Percentiles rank a stretch among this genome's conserved stretches.
Evolutionary conservation across 305 asterid species (phyloP).

Genomic region (Fraxinus albicans): DNA sequence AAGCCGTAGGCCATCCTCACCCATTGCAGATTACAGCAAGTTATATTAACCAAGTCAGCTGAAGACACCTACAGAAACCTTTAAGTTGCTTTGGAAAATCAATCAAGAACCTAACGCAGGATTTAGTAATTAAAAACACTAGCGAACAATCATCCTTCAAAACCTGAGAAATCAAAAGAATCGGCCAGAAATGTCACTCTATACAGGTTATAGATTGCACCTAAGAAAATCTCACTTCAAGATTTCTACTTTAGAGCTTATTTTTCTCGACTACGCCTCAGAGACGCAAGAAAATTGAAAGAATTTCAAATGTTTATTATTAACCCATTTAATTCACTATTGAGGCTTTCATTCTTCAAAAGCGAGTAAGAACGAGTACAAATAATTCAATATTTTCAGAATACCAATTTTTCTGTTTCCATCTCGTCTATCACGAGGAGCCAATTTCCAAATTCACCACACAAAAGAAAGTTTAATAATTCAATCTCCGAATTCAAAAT

Average conservation of each 20-base stretch:
- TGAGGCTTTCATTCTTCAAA: not conserved
- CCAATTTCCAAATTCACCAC: not conserved
- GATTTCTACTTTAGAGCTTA: conserved; percentile 11
- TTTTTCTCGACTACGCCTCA: not conserved
- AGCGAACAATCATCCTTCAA: conserved; percentile 29
- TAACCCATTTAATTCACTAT: not conserved
- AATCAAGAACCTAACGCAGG: conserved; percentile 18
- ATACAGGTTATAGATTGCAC: conserved; percentile 14
- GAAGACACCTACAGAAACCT: not conserved
- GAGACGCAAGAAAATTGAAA: not conserved
- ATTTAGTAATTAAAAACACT: conserved; percentile 12
- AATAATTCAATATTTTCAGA: not conserved
- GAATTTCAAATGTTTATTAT: not conserved
- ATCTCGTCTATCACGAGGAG: not conserved
- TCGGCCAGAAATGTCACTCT: conserved; percentile 16
- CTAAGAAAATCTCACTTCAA: not conserved
- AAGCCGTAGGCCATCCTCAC: conserved; percentile 70
- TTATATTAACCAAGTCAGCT: conserved; percentile 17
- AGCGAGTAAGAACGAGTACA: not conserved
- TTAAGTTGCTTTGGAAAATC: conserved; percentile 7
- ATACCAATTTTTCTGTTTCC: not conserved
- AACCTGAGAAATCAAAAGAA: conserved; percentile 33
- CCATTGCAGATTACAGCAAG: conserved; percentile 54
- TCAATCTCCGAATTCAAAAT: not conserved
- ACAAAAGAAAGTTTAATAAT: not conserved